Base-by-base conservation (phyloP, 1,284 basidiomycete species). In the Ceratobasidium sp. region DNA sequence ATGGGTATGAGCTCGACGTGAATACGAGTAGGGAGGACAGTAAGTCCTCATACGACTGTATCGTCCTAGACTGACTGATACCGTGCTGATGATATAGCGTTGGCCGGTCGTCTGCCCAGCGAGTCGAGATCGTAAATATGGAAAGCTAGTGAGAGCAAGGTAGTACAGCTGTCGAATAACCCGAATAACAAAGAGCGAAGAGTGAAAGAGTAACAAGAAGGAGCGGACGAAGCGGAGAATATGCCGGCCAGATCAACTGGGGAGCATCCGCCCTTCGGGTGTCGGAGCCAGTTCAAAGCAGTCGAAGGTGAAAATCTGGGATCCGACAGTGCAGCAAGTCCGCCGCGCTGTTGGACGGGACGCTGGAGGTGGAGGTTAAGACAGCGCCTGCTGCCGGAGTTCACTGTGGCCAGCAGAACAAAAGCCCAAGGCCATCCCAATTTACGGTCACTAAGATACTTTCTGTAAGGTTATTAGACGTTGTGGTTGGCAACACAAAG, bases 201-300 rank as follows among this genome's bases (percentile, higher is more conserved):
- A 9, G 15, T 17, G 23, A 33, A 64, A 17, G 40, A 33, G 33
- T 33, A 33, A 33, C 33, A 33, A 33, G 33, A 33, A 33, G 33
- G 33, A 33, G 33, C 33, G 33, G 15, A 17, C 23, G 42, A 23
- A 44, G 33, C 13, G 33, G 26, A 42, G 7, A n/a, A 71, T 62
- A 4, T 15, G 28, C 40, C 46, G 50, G 44, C 70, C 57, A 52
- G 70, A 64, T 74, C 57, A 74, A 52, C 70, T 59, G 70, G 70
- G 28, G 42, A 38, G 20, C 28, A 23, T 68, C 28, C 54, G 26
- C 10, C 40, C 33, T 40, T 70, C 68, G 23, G 38, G 38, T 46
- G 61, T 75, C 73, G 73, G 66, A 52, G 40, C 73, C 73, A 75
- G 73, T 52, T 66, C 61, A 62, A 75, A 50, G 61, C 40, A 17